Evolutionary conservation across 306 rosid genomes (phyloP).

Genomic region (Macrotyloma uniflorum): DNA sequence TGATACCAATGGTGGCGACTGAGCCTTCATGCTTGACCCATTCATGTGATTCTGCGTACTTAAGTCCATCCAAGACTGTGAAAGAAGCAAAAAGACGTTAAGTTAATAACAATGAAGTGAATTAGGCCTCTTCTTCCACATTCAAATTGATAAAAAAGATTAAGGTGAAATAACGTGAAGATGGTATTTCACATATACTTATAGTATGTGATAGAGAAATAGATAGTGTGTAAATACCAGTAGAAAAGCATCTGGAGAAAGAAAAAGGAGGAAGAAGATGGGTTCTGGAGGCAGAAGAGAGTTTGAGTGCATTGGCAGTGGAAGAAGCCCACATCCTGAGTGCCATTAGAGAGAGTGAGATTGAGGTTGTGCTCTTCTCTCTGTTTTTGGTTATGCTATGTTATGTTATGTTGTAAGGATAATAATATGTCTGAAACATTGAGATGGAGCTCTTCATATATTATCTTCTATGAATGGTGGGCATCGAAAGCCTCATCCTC

Average conservation of each 20-base stretch:
- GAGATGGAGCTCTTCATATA: constrained; percentile 16
- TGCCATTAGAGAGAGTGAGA: constrained; percentile 58
- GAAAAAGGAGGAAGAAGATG: constrained; percentile 65
- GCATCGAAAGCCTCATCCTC: constrained; percentile 58
- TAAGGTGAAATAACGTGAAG: neutral
- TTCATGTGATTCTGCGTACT: constrained; percentile 93
- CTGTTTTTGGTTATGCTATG: neutral
- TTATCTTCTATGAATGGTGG: constrained; percentile 80
- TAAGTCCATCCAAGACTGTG: constrained; percentile 89
- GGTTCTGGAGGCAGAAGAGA: constrained; percentile 67
- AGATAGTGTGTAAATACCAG: constrained; percentile 48
- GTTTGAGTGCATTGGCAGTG: constrained; percentile 83
- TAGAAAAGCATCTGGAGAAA: constrained; percentile 78
- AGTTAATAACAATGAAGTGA: neutral
- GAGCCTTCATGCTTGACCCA: constrained; percentile 98
- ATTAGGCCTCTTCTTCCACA: neutral
- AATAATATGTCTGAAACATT: constrained; percentile 10
- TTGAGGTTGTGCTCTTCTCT: neutral
- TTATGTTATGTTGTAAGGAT: neutral
- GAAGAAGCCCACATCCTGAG: constrained; percentile 98
- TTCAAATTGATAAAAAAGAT: neutral
- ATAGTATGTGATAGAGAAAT: too few relatives aligned
- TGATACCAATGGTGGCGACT: constrained; percentile 85
- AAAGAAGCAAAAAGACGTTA: constrained; percentile 1
- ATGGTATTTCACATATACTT: neutral